phyloP scores from a whole-genome alignment of 2,329 filamentous ascomycete species.

The Nannizziopsis barbatae region DNA sequence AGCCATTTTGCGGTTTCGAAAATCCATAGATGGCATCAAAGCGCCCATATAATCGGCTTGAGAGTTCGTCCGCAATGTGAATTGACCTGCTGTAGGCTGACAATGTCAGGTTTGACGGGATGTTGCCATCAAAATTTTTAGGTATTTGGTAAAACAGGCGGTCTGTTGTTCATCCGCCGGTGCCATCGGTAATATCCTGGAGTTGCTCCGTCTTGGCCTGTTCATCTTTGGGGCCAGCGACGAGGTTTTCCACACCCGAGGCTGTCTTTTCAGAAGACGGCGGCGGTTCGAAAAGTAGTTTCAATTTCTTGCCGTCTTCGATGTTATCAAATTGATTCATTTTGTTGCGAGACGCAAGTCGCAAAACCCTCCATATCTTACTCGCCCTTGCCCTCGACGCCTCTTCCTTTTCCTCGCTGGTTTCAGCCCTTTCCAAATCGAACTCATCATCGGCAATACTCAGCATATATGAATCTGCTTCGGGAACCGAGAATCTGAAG shows the following conservation, averaged over 20 bases:
- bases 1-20: too few relatives aligned
- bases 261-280: slow-evolving; percentile 5
- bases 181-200: not conserved
- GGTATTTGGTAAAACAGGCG: too few relatives aligned
- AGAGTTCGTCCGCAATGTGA: too few relatives aligned
- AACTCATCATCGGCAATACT: slow-evolving; percentile 71
- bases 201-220: not conserved
- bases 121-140: too few relatives aligned
- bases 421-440: slow-evolving; percentile 70
- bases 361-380: slow-evolving; percentile 80
- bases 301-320: slow-evolving; percentile 63
- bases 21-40: too few relatives aligned
- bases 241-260: slow-evolving; percentile 4
- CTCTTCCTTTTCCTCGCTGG: slow-evolving; percentile 47
- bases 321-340: slow-evolving; percentile 76
- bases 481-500: slow-evolving; percentile 55
- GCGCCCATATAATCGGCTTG: too few relatives aligned
- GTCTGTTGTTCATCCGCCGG: too few relatives aligned
- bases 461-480: slow-evolving; percentile 57
- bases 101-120: too few relatives aligned
- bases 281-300: slow-evolving; percentile 37
- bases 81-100: too few relatives aligned
- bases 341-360: slow-evolving; percentile 63
- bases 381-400: slow-evolving; percentile 65
- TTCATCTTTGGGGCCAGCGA: slow-evolving; percentile 7